Evolutionary conservation across 2,329 filamentous ascomycete genomes (phyloP), one percentile per base, ranked within the genome.

Genomic region (Trichoderma pleuroti): DNA sequence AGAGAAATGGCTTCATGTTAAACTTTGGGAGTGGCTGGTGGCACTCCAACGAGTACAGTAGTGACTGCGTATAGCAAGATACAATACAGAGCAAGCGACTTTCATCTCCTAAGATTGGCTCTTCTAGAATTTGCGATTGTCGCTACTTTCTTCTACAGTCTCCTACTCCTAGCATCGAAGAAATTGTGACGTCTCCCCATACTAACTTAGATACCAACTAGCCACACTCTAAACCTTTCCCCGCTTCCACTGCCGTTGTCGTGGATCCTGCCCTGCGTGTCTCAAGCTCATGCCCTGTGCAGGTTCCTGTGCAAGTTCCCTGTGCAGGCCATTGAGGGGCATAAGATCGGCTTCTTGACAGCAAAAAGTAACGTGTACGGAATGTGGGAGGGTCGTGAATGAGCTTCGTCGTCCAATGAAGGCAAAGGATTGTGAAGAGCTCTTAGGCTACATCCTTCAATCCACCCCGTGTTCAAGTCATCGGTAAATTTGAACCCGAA

Each of bases 241-340:
- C 63, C 63, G 21, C 63, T 36, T 56, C 32, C 11, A 64, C 2
- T 28, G 14, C 11, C 30, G 34, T 4, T 54, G 4, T 63, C 61
- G 34, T 70, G 70, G 42, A 46, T 59, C 26, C 57, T 74, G 74
- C 72, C 75, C 76, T 76, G 75, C 73, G 75, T 76, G 75, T 73
- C 70, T 68, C 52, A 24, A 63, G 24, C 36, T n/a, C 59, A 10
- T 52, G 34, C 39, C 56, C 57, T 70, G 62, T 61, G 24, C 71
- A 68, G 72, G 63, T 30, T n/a, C 39, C 39, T 3, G 9, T 42
- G 39, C 39, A 42, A 42, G 4, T n/a, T 62, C 42, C 52, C n/a
- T 32, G n/a, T 21, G 56, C 10, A 49, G 30, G 56, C 16, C 54
- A 16, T 34, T 34, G 8, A 49, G 34, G 18, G 54, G 21, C 30